Percentiles rank a stretch among this genome's conserved stretches.
These are phyloP conservation scores for Macrophomina phaseolina DNA, from an alignment of 2,329 filamentous ascomycete genomes.

Conservation along the genomic window DNA sequence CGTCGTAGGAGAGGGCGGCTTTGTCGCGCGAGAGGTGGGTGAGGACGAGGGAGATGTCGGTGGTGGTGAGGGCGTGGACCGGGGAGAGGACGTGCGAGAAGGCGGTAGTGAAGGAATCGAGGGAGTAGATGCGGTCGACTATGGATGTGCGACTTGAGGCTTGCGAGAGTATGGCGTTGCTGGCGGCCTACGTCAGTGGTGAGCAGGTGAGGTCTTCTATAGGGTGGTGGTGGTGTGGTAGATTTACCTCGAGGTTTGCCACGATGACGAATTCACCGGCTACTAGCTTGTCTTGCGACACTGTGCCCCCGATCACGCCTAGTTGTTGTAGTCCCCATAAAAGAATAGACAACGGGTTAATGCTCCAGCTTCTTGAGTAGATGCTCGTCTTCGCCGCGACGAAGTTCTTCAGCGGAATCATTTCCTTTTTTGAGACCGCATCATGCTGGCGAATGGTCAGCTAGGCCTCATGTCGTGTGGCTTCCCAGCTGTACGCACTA, in stretches of 20 bases:
- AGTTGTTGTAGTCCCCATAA: slow-evolving; percentile 77
- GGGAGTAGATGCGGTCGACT: slow-evolving; percentile 43
- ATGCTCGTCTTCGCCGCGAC: slow-evolving; percentile 69
- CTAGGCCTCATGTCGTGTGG: not conserved
- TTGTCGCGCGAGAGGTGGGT: slow-evolving; percentile 60
- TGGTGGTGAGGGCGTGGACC: slow-evolving; percentile 37
- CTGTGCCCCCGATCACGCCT: slow-evolving; percentile 61
- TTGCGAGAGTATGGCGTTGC: slow-evolving; percentile 47
- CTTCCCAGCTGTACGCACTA: slow-evolving; percentile 52
- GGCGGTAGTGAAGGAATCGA: slow-evolving; percentile 41
- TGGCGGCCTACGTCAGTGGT: slow-evolving; percentile 39
- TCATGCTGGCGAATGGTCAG: slow-evolving; percentile 59
- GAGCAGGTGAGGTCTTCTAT: not conserved
- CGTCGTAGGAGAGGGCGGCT: slow-evolving; percentile 75
- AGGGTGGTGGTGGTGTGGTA: not conserved
- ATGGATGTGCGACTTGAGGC: slow-evolving; percentile 40
- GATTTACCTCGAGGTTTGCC: slow-evolving; percentile 62
- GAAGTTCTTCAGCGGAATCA: slow-evolving; percentile 76
- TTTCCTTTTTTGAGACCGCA: slow-evolving; percentile 69
- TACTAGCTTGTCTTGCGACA: slow-evolving; percentile 62
- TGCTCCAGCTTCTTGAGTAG: slow-evolving; percentile 72
- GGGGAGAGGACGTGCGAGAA: slow-evolving; percentile 40
- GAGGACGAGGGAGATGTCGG: slow-evolving; percentile 79
- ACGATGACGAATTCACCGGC: slow-evolving; percentile 70
- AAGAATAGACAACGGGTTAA: slow-evolving; percentile 71